These are phyloP conservation scores for Colletotrichum camelliae DNA, from an alignment of 2,329 filamentous ascomycete species.

Conservation along the genomic window DNA sequence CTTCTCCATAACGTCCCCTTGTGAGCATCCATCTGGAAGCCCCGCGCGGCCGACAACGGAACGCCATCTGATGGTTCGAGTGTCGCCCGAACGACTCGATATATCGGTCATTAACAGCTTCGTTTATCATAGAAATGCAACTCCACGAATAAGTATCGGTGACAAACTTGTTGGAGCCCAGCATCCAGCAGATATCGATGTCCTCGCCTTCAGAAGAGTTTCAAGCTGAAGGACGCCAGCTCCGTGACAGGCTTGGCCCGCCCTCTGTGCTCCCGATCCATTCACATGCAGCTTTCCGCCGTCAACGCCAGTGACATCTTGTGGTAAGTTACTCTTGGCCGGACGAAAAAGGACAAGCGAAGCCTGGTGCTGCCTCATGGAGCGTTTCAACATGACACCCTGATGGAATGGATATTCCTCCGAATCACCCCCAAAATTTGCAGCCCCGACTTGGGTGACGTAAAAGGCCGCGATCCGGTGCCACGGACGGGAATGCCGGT, in stretches of 20 bases:
- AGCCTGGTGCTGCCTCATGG: not conserved
- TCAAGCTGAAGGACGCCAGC: not conserved
- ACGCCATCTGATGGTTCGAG: not conserved
- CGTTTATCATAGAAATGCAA: not conserved
- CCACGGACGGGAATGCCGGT: not conserved
- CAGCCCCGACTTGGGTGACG: not conserved
- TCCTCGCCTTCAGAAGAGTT: not conserved
- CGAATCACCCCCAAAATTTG: not conserved
- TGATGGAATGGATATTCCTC: constrained; percentile 5
- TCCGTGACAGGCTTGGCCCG: not conserved
- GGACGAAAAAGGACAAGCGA: not conserved
- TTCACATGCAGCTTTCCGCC: not conserved
- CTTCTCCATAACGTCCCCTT: not conserved
- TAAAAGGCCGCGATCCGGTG: not conserved
- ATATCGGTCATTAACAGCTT: not conserved
- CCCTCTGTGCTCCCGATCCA: not conserved
- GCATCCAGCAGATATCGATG: not conserved
- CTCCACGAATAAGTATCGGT: not conserved
- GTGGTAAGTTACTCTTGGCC: not conserved
- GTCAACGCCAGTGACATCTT: not conserved
- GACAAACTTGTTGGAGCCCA: not conserved
- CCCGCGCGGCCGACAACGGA: not conserved
- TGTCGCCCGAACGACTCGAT: not conserved
- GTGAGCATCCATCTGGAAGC: not conserved
- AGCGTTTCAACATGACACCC: constrained; percentile 11